Conservation (phyloP, 1,284 basidiomycete genomes). For the Apiotrichum laibachii region DNA sequence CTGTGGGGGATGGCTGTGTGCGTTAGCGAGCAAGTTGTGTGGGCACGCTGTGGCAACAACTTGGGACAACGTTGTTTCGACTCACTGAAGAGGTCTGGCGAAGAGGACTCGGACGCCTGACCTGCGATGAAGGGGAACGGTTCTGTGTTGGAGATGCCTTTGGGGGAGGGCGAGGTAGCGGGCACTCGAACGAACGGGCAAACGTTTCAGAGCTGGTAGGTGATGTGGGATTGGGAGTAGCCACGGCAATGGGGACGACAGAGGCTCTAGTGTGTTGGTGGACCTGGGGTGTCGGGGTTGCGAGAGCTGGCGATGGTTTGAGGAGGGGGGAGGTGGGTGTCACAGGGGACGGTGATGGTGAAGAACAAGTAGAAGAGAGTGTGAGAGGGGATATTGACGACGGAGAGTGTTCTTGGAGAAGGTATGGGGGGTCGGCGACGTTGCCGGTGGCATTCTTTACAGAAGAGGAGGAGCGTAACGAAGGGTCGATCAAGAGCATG, state of each 20-base stretch:
- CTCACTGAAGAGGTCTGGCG: background rate
- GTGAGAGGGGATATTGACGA: background rate
- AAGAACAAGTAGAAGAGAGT: too few species aligned
- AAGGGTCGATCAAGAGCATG: background rate
- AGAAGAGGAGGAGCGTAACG: background rate
- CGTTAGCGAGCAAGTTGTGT: background rate
- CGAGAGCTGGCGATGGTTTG: background rate
- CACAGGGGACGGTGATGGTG: background rate
- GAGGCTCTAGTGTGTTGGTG: background rate
- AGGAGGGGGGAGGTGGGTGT: background rate
- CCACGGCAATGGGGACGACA: background rate
- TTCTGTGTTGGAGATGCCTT: background rate
- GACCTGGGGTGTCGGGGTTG: background rate
- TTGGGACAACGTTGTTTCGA: background rate
- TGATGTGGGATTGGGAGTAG: too few species aligned
- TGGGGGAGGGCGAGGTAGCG: background rate
- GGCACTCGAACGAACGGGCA: background rate
- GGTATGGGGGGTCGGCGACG: constrained; percentile 1
- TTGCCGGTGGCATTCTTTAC: background rate
- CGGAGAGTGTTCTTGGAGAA: background rate
- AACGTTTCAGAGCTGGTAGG: constrained; percentile 1
- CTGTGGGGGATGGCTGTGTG: background rate
- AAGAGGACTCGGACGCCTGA: background rate
- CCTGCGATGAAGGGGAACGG: background rate
- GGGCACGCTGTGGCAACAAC: background rate